These are phyloP conservation scores for Urtica urens DNA, from an alignment of 306 rosid species.

Conservation along the genomic window DNA sequence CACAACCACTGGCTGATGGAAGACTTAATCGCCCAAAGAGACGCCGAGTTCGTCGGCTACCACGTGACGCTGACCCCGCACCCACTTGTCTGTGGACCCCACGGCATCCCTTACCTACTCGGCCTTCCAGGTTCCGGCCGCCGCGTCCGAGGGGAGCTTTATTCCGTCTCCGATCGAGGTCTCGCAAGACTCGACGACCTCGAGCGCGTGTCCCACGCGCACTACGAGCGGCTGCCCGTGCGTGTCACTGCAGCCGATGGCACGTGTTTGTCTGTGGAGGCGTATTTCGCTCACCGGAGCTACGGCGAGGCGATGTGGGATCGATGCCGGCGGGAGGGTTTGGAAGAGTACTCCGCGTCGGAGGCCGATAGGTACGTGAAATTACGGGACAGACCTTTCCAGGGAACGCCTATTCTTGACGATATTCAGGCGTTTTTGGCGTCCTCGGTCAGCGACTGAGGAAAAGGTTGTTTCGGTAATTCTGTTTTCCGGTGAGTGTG, in stretches of 20 bases:
- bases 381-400: conserved; percentile 18
- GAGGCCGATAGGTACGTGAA: conserved; percentile 27
- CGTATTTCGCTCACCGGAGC: conserved; percentile 44
- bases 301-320: conserved; percentile 50
- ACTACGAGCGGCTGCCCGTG: conserved; percentile 45
- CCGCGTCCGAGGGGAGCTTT: conserved; percentile 48
- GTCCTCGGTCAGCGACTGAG: neutral
- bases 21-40: conserved; percentile 28
- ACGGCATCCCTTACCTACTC: conserved; percentile 60
- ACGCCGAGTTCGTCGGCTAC: conserved; percentile 30
- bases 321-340: conserved; percentile 25
- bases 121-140: conserved; percentile 41
- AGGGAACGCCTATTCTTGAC: conserved; percentile 12
- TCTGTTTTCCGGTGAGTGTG: too few relatives aligned
- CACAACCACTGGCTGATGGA: conserved; percentile 33
- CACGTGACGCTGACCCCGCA: conserved; percentile 15
- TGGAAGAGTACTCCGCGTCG: conserved; percentile 23
- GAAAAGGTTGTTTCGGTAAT: conserved; percentile 1
- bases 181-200: conserved; percentile 38
- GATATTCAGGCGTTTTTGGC: conserved; percentile 10
- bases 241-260: conserved; percentile 5
- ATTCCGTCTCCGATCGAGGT: conserved; percentile 32
- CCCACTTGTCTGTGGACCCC: conserved; percentile 56
- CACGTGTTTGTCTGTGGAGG: conserved; percentile 32
- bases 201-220: conserved; percentile 34